Evolutionary conservation across 2,329 filamentous ascomycete species (phyloP).

Genomic region (Lecanicillium sp.): DNA sequence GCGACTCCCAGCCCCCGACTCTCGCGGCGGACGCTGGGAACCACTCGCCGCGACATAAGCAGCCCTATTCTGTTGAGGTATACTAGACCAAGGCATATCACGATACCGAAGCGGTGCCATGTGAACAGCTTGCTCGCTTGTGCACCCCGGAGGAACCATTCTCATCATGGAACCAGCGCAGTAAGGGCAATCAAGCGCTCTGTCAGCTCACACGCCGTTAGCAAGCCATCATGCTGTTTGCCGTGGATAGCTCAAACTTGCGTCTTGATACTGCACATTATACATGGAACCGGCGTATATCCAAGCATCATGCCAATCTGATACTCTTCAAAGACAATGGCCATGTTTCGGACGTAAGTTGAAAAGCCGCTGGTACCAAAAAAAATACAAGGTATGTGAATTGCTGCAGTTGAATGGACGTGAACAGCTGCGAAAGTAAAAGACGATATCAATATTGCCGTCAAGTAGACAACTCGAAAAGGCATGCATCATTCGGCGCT

Average conservation of each 20-base stretch:
- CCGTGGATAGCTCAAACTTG: too few relatives aligned
- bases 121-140: constrained; percentile 6
- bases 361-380: too few relatives aligned
- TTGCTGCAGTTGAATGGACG: too few relatives aligned
- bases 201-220: not conserved
- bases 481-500: too few relatives aligned
- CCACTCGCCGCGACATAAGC: not conserved
- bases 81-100: constrained; percentile 3
- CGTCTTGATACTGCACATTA: constrained; percentile 6
- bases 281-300: constrained; percentile 6
- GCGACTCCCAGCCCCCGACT: not conserved
- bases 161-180: constrained; percentile 5
- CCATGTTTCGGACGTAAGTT: constrained; percentile 1
- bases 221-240: not conserved
- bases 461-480: too few relatives aligned
- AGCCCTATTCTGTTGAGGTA: not conserved
- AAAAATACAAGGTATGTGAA: too few relatives aligned
- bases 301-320: constrained; percentile 4
- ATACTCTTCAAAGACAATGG: constrained; percentile 2
- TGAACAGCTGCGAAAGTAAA: too few relatives aligned
- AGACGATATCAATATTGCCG: too few relatives aligned
- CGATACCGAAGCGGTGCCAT: constrained; percentile 5
- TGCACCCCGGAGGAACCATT: constrained; percentile 6
- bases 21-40: not conserved
- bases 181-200: constrained; percentile 5